Percentiles rank a stretch among this genome's conserved stretches.
These are phyloP conservation scores for Taiozyma onychis DNA, from an alignment of 1,139 yeast species.

Conservation along the genomic window DNA sequence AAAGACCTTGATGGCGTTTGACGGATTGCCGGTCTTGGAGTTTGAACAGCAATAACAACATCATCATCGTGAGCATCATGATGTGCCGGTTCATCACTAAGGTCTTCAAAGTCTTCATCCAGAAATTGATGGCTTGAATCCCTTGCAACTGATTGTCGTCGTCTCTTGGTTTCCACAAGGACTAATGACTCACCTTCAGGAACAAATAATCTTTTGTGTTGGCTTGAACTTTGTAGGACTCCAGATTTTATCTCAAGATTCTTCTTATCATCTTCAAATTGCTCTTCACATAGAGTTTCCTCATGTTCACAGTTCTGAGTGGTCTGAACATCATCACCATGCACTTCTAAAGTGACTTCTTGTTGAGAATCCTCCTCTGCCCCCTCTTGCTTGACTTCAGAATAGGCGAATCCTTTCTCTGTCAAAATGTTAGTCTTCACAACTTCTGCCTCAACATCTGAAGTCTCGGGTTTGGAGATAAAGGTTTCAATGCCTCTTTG, in stretches of 20 bases:
- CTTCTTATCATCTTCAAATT: not conserved
- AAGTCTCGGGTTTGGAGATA: not conserved
- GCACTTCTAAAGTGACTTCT: not conserved
- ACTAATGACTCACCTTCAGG: not conserved
- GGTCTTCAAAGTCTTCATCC: not conserved
- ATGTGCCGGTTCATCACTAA: not conserved
- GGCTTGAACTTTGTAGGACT: not conserved
- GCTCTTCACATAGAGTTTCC: not conserved
- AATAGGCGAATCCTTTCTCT: conserved; percentile 1
- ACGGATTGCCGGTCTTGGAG: not conserved
- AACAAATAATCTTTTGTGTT: not conserved
- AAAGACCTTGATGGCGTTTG: not conserved
- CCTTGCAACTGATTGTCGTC: not conserved
- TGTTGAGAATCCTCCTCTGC: not conserved
- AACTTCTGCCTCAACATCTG: conserved; percentile 3
- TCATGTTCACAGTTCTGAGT: not conserved
- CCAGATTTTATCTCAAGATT: not conserved
- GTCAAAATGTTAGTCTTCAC: not conserved
- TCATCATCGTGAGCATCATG: not conserved
- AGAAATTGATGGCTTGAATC: not conserved
- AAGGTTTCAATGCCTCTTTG: conserved; percentile 6
- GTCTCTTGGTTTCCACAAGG: not conserved
- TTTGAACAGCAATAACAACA: not conserved
- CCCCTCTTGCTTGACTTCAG: not conserved
- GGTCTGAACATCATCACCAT: not conserved